These are phyloP conservation scores for Syzygium aromaticum DNA, from an alignment of 345 rosid species.

Conservation along the genomic window DNA sequence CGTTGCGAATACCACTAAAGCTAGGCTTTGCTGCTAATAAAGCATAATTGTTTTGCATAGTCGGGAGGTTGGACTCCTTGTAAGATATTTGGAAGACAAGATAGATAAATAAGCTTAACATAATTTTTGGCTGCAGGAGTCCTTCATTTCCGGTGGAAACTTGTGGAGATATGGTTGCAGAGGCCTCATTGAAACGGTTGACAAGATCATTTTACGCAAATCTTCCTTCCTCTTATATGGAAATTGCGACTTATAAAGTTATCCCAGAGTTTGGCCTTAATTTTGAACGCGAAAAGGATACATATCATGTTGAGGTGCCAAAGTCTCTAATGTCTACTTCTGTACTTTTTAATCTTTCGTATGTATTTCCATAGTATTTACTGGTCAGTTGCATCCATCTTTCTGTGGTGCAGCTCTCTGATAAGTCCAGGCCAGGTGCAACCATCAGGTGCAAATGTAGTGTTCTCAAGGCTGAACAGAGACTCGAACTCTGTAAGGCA, in stretches of 20 bases:
- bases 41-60: neutral
- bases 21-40: neutral
- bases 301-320: constrained; percentile 46
- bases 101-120: neutral
- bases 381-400: neutral
- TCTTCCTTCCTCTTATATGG: constrained; percentile 29
- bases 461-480: neutral
- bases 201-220: constrained; percentile 23
- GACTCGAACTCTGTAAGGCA: neutral
- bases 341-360: neutral
- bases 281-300: constrained; percentile 31
- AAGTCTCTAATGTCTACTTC: neutral
- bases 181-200: constrained; percentile 13
- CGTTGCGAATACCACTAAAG: neutral
- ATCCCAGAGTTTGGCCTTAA: constrained; percentile 26
- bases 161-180: constrained; percentile 11
- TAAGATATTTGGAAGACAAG: neutral
- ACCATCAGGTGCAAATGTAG: neutral
- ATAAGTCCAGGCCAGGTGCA: neutral
- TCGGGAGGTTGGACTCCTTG: neutral
- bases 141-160: constrained; percentile 4
- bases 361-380: neutral
- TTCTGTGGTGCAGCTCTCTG: constrained; percentile 30
- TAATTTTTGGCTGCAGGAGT: constrained; percentile 14
- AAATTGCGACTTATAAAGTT: constrained; percentile 19